Base-by-base conservation (phyloP, 805 yeast species). In the Danielia reshetovae region DNA sequence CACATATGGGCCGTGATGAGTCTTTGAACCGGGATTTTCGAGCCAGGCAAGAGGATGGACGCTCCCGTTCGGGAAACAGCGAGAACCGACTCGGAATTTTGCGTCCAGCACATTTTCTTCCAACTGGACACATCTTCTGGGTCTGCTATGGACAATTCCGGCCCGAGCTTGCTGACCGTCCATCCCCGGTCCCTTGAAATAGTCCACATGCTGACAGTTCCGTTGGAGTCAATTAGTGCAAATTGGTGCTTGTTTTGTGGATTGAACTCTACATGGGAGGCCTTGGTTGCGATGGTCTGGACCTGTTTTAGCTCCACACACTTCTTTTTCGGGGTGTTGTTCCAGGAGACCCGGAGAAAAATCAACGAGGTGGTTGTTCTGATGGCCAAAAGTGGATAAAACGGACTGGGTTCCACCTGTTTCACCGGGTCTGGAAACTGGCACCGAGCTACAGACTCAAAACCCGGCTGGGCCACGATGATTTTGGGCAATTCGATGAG, bases 281-380 rank as follows among this genome's bases (percentile, higher is more conserved):
- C 5, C 13, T n/a, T n/a, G n/a, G n/a, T n/a, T 7, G 22, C 9
- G 22, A 7, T 9, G 9, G 7, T 19, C 9, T 19, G 9, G 22
- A 9, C 22, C 22, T 7, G 7, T 9, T 19, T 19, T 19, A 19
- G 7, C 22, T 19, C 22, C 7, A 19, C 22, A 19, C 9, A 9
- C 26, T 36, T 41, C 5, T 23, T 17, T 5, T 22, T 28, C 5
- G 48, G 42, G 16, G 16, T 22, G 25, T 43, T 39, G 12, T 19
- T 16, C 50, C 50, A 46, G 21, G 23, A 15, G 13, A 41, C 24
- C 4, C 32, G 10, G 7, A 41, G 17, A n/a, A 46, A 24, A 16
- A 30, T 30, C 10, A 44, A 24, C 6, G 29, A 28, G 12, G 21
- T 24, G 8, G 31, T 31, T 4, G 44, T 43, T 4, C 50, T 45